phyloP scores from a whole-genome alignment of 1,284 basidiomycete species.

The Megacollybia platyphylla region DNA sequence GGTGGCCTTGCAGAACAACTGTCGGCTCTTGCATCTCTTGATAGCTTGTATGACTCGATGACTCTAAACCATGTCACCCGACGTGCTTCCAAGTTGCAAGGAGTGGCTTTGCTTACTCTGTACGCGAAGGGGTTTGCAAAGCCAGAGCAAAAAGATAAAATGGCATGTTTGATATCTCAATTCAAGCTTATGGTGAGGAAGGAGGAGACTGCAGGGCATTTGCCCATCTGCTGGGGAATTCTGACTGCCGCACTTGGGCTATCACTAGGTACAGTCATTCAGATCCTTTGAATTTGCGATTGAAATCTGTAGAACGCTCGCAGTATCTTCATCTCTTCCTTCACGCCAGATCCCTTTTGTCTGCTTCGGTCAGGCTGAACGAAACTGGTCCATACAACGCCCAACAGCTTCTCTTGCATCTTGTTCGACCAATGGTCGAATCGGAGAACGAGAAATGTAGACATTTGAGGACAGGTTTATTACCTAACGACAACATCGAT shows the following conservation, averaged over 20 bases:
- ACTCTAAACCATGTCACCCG: constrained; percentile 84
- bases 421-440: constrained; percentile 54
- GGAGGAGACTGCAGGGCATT: constrained; percentile 65
- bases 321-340: constrained; percentile 87
- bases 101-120: constrained; percentile 84
- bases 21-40: constrained; percentile 39
- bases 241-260: constrained; percentile 71
- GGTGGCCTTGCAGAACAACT: constrained; percentile 13
- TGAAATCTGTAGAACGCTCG: constrained; percentile 39
- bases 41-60: constrained; percentile 74
- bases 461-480: constrained; percentile 28
- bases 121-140: constrained; percentile 71
- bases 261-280: constrained; percentile 44
- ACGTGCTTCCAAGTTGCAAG: constrained; percentile 85
- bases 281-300: background rate
- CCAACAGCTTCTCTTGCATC: constrained; percentile 77
- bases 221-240: constrained; percentile 85
- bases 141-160: constrained; percentile 21
- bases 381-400: constrained; percentile 87
- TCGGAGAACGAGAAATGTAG: constrained; percentile 31
- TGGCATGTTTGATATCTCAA: constrained; percentile 37
- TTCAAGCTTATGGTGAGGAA: constrained; percentile 58
- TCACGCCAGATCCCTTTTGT: constrained; percentile 81
- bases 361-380: constrained; percentile 87
- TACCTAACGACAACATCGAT: constrained; percentile 18